Percentiles rank a stretch among this genome's conserved stretches.
phyloP scores from a whole-genome alignment of 2,329 filamentous ascomycete genomes.

The Monosporascus sp. region DNA sequence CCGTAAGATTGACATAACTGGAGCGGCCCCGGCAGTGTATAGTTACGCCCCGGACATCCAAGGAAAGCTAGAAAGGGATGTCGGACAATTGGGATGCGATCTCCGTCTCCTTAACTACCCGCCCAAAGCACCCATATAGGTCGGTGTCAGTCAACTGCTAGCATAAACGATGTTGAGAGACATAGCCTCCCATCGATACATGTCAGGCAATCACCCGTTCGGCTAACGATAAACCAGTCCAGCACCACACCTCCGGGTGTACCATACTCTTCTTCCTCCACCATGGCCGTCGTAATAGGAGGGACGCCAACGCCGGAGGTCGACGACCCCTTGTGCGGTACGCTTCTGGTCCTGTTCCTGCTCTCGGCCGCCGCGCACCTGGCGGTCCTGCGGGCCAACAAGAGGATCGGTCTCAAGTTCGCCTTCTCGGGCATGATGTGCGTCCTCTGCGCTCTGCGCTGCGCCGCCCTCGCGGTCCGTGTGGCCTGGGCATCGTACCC shows the following conservation, averaged over 20 bases:
- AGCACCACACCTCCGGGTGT: slow-evolving; percentile 6
- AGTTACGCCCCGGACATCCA: too few species aligned
- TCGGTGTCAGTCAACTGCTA: too few species aligned
- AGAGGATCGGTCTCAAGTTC: slow-evolving; percentile 49
- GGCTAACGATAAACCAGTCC: not conserved
- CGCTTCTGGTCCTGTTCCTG: slow-evolving; percentile 17
- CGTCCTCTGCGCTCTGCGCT: slow-evolving; percentile 52
- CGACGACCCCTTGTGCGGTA: slow-evolving; percentile 18
- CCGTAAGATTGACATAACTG: too few species aligned
- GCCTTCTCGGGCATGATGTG: slow-evolving; percentile 52
- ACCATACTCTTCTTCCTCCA: slow-evolving; percentile 6
- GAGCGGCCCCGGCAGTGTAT: too few species aligned
- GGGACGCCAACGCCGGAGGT: slow-evolving; percentile 12
- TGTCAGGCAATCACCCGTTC: too few species aligned
- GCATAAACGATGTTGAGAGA: too few species aligned
- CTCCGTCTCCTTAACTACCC: too few species aligned
- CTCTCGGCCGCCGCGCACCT: slow-evolving; percentile 18
- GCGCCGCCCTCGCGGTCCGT: slow-evolving; percentile 44
- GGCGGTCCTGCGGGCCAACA: slow-evolving; percentile 38
- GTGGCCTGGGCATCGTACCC: slow-evolving; percentile 47
- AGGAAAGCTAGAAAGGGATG: too few species aligned
- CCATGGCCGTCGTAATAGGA: slow-evolving; percentile 16
- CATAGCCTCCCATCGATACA: too few species aligned
- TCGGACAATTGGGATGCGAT: too few species aligned
- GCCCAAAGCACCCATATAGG: too few species aligned